Base-by-base conservation (phyloP, 2,329 filamentous ascomycete genomes). In the Lachnellula subtilissima region DNA sequence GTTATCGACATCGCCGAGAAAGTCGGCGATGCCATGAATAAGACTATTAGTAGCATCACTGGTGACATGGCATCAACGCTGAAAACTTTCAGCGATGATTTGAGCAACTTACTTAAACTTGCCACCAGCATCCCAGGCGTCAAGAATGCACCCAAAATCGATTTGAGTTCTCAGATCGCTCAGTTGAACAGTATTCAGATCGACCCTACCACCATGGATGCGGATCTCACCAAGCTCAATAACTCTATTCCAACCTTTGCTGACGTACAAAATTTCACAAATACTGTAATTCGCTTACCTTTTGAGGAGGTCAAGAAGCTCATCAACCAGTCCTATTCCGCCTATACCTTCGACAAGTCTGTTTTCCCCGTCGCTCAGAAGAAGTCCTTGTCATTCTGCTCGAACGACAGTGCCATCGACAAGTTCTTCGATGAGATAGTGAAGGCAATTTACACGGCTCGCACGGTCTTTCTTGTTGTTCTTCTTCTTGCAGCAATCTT, bases 341-440 rank as follows among this genome's bases (percentile, higher is more conserved):
- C 76, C 59, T 97, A 91, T 77, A 80, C 78, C 35, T 96, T 97
- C 69, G 84, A 97, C 69, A 80, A 85, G 15, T 82, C 83, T 12
- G 73, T 87, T 9, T 93, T 99, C 65, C 91, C 92, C 0, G 80
- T 96, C 2, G 91, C 94, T 1, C 76, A 86, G 64, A 96, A 96
- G 75, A 81, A 95, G 71, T 76, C 84, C 39, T 78, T 99, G 52
- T 86, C 81, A 0, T 97, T 99, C 75, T 99, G 94, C 76, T 90
- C 90, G 43, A 84, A 91, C 69, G 91, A 94, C 73, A 81, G 89
- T 62, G 84, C 82, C 35, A 88, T 99, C 72, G 84, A 86, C 67
- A 78, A 85, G 61, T 97, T 97, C 76, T 99, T 99, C 72, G 76
- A 86, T 55, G 78, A 78, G 12, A 77, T 97, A 1, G 83, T 84